These are phyloP conservation scores for Discostella pseudostelligera DNA, from an alignment of 108 stramenopile genomes.

Conservation along the genomic window DNA sequence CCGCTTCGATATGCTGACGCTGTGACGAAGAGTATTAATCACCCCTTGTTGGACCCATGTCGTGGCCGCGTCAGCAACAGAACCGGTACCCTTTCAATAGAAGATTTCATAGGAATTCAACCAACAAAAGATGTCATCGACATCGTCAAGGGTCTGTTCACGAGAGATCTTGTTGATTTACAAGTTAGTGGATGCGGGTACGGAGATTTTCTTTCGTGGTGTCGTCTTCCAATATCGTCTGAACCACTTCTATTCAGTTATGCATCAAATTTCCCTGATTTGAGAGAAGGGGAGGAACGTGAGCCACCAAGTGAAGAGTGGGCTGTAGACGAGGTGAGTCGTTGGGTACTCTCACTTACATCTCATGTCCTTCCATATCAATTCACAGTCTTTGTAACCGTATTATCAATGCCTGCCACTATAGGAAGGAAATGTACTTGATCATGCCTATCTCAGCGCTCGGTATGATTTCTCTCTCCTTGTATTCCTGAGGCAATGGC, in stretches of 20 bases:
- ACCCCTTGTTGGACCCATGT: constrained; percentile 15
- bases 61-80: background rate
- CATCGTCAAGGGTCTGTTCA: constrained; percentile 44
- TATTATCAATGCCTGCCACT: background rate
- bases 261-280: constrained; percentile 18
- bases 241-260: constrained; percentile 38
- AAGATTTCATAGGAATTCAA: constrained; percentile 19
- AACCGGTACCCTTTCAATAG: background rate
- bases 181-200: constrained; percentile 48
- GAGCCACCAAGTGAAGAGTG: constrained; percentile 20
- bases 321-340: constrained; percentile 35
- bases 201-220: constrained; percentile 56
- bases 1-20: constrained; percentile 48
- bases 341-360: background rate
- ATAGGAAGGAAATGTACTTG: constrained; percentile 23
- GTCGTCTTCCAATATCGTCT: constrained; percentile 26
- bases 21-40: constrained; percentile 19
- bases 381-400: background rate
- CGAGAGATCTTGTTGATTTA: constrained; percentile 55
- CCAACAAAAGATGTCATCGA: constrained; percentile 45
- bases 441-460: constrained; percentile 23
- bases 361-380: constrained; percentile 1
- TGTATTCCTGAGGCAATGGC: constrained; percentile 44
- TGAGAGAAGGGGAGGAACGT: constrained; percentile 24
- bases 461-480: constrained; percentile 49